A percentile compares a stretch with the other conserved stretches of the same genome.
These are phyloP conservation scores for Prunus salicina DNA, from an alignment of 306 rosid species.

Conservation along the genomic window DNA sequence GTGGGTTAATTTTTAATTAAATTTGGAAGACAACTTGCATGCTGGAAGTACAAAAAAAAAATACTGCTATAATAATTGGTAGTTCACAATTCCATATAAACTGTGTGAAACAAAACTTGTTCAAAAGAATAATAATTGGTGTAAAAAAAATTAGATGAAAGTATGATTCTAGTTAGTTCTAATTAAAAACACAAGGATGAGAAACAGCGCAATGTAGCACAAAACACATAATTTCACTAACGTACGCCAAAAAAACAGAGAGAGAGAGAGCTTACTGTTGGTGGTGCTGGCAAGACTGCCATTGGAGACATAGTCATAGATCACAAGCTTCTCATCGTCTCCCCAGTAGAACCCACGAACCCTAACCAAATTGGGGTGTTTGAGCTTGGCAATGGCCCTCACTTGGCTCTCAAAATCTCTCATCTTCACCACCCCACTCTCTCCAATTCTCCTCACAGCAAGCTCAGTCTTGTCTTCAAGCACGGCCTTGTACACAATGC, in stretches of 20 bases:
- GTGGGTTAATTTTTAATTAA: background rate
- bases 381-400: conserved; percentile 57
- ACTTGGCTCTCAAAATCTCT: conserved; percentile 76
- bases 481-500: conserved; percentile 89
- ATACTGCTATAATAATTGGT: no score
- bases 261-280: conserved; percentile 47
- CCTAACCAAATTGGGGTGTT: conserved; percentile 70
- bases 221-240: background rate
- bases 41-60: background rate
- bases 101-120: no score
- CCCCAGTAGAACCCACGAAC: conserved; percentile 83
- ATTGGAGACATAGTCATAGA: conserved; percentile 67
- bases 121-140: no score
- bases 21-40: background rate
- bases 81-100: no score
- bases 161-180: background rate
- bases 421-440: conserved; percentile 51
- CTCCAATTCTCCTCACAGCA: conserved; percentile 84
- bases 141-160: no score
- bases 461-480: conserved; percentile 67
- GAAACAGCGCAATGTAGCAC: background rate
- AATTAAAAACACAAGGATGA: background rate
- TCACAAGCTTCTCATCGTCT: conserved; percentile 74
- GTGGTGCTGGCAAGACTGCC: conserved; percentile 56
- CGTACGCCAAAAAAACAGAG: background rate